Evolutionary conservation across 257 asterid genomes (phyloP), one percentile per base, ranked within the genome.

Genomic region (Ocimum tenuiflorum): DNA sequence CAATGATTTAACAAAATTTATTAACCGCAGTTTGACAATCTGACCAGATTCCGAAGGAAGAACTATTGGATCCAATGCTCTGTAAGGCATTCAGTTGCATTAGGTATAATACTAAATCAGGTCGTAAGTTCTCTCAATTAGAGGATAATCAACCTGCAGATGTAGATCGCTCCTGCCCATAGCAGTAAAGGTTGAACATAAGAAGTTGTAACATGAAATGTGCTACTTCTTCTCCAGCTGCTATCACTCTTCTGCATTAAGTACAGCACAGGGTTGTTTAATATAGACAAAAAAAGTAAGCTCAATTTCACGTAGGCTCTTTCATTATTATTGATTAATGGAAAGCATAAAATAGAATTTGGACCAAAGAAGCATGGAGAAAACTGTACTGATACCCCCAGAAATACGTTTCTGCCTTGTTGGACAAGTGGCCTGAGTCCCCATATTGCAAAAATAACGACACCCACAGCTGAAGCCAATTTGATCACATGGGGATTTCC

Each of bases 101-200:
- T 79, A 66, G 77, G 77, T 71, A 51, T 23, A n/a, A n/a, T 13
- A 42, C 24, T 55, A 17, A 14, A 60, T 31, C 45, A 59, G 47
- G 38, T 53, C 51, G 22, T 45, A 13, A 31, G 9, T 48, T 55
- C 70, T 56, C 59, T 67, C 67, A 27, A 63, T 55, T 53, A 65
- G 53, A 76, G 60, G 35, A 54, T 14, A 53, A 20, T 68, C 73
- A 74, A 92, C 99, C 96, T 86, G 97, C 99, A 92, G 74, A 92
- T 72, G 75, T 80, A 88, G 69, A 88, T 79, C 35, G 86, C 94
- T 79, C 94, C 97, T 12, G 73, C 70, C 97, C 99, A 92, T 31
- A 92, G 74, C 74, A 92, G 78, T 73, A 92, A 63, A 20, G 97
- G 95, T 77, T 83, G 95, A 67, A 89, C 68, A 75, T 92, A 92